Base-by-base conservation (phyloP, 202 grass and related monocot genomes). In the Carex sylvatica region DNA sequence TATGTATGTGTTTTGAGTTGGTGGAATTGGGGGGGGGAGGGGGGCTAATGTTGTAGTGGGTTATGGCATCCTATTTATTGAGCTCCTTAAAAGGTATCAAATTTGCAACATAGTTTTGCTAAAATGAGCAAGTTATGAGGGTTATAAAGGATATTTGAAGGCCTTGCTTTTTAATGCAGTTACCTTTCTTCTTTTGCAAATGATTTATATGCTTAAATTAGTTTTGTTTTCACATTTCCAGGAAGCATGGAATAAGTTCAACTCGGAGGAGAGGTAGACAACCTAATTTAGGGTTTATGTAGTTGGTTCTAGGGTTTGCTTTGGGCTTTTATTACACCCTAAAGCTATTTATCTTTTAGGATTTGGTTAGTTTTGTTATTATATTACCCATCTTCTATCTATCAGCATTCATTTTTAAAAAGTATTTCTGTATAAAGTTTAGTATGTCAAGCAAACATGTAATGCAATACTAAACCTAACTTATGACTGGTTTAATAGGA, bases 191-290 rank as follows among this genome's bases (percentile, higher is more conserved):
- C 47, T 28, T 5, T 46, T 75, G 24, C 71, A 22, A 82, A 76
- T 61, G 30, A 42, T 59, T 35, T 0, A 55, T 0, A 55, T 51
- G 38, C 19, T 52, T 33, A 59, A 80, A 85, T 56, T 85, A 22
- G 15, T 61, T 8, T 86, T 80, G 61, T 86, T 9, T 58, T 15
- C 18, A 46, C 13, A 66, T 86, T 28, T 86, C 74, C 91, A 99
- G 97, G 97, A 96, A 80, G 97, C 97, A 65, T 99, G 97, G 97
- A 92, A 94, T 77, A 96, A 92, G 86, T 96, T 91, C 83, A 96
- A 93, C 88, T 99, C 93, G 0, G 96, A 89, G 88, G 86, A 91
- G 84, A 85, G 96, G 24, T 89, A 86, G 81, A 20, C 30, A 16
- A 66, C 26, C 60, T 88, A 88, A 67, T 9, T 61, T 23, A 36